phyloP scores from a whole-genome alignment of 1,284 basidiomycete genomes.

The Melanopsichium pennsylvanicum region DNA sequence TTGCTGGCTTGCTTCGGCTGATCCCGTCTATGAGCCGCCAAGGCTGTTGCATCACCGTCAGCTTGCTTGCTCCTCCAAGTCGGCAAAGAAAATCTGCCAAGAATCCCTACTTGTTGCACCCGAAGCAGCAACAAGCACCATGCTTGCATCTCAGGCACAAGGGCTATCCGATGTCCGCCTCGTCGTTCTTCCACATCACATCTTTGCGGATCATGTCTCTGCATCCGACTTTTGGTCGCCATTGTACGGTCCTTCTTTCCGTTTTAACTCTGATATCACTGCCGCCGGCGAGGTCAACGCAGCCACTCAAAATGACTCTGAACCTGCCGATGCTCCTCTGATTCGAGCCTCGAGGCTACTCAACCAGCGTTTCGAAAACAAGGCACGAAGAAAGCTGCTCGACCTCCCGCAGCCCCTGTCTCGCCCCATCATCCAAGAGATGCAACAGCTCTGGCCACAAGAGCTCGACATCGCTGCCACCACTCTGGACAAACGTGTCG shows the following conservation, averaged over 20 bases:
- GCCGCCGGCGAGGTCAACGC: background rate
- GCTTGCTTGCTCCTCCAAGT: constrained; percentile 5
- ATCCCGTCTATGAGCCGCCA: constrained; percentile 12
- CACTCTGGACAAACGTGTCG: too few relatives aligned
- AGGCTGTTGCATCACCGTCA: constrained; percentile 20
- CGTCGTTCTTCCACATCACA: constrained; percentile 20
- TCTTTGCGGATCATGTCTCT: constrained; percentile 16
- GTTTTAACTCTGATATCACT: background rate
- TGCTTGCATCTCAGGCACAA: constrained; percentile 10
- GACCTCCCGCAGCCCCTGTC: constrained; percentile 27
- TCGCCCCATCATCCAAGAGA: constrained; percentile 2
- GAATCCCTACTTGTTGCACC: background rate
- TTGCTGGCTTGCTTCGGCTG: constrained; percentile 15
- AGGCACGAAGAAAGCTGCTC: constrained; percentile 12
- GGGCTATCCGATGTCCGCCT: constrained; percentile 13
- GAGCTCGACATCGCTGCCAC: background rate
- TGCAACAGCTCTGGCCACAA: constrained; percentile 13
- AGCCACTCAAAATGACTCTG: background rate
- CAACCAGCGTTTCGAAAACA: constrained; percentile 6
- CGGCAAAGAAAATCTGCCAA: background rate
- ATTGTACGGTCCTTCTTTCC: constrained; percentile 18
- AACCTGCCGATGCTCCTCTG: background rate
- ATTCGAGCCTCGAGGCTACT: constrained; percentile 12
- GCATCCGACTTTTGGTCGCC: constrained; percentile 35
- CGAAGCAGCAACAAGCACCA: background rate